Percentiles rank a stretch among this genome's conserved stretches.
phyloP scores from a whole-genome alignment of 805 yeast species.

The Zygosaccharomyces kombuchaensis region DNA sequence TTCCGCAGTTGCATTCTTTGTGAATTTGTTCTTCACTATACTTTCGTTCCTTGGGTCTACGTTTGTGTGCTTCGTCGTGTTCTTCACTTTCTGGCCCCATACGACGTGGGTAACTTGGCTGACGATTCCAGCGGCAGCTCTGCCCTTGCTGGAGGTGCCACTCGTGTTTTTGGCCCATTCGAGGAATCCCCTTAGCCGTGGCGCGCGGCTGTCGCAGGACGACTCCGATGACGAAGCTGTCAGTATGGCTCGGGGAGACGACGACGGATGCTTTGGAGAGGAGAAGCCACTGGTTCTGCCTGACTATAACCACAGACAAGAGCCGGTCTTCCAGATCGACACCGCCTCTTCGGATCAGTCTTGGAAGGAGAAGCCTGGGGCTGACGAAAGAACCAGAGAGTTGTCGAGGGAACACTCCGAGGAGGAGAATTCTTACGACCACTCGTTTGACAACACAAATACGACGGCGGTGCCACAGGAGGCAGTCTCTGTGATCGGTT shows the following conservation, averaged over 20 bases:
- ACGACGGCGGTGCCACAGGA: not conserved
- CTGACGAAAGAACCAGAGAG: constrained; percentile 4
- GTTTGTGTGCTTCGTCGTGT: constrained; percentile 48
- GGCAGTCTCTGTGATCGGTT: not conserved
- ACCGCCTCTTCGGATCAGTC: constrained; percentile 14
- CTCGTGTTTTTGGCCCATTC: constrained; percentile 42
- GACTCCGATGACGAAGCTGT: constrained; percentile 23
- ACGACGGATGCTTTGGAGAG: constrained; percentile 6
- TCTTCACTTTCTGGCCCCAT: constrained; percentile 60
- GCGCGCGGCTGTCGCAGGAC: constrained; percentile 7
- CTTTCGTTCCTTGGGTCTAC: constrained; percentile 53
- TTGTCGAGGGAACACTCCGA: constrained; percentile 2
- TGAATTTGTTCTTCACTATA: constrained; percentile 44
- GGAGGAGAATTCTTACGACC: constrained; percentile 1
- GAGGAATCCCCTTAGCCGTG: constrained; percentile 15
- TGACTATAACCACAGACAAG: constrained; percentile 9
- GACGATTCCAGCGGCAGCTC: constrained; percentile 60
- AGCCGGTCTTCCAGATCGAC: constrained; percentile 10
- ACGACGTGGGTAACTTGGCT: constrained; percentile 72
- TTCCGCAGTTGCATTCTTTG: constrained; percentile 34
- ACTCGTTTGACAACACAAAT: not conserved
- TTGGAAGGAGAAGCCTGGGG: not conserved
- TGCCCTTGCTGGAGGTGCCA: constrained; percentile 49
- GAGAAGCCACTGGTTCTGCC: constrained; percentile 12
- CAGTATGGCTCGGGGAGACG: constrained; percentile 9